Base-by-base conservation (phyloP, 495 filamentous ascomycete species). In the Tuber magnatum region DNA sequence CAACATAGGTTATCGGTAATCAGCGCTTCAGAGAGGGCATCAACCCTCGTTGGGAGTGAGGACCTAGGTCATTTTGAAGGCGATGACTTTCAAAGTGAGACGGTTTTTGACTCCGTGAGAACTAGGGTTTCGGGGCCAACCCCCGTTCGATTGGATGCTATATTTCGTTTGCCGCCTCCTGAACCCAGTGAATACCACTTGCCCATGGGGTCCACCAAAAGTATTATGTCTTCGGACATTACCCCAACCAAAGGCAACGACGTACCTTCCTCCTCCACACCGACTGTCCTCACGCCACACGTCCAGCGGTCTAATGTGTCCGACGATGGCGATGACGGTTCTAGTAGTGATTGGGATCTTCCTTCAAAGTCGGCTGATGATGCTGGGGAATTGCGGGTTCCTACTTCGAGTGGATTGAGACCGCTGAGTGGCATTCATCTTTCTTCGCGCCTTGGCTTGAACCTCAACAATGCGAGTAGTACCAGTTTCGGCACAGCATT, bases 71-170 rank as follows among this genome's bases (percentile, higher is more conserved):
- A 91, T 24, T 93, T 94, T 72, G 94, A 97, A 77, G 92, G 96
- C 72, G 94, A 97, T 73, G 94, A 97, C 80, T 90, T 92, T 74
- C 88, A 92, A 84, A 97, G 92, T 79, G 95, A 97, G 78, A 94
- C 92, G 9, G 89, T 94, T 69, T 98, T 92, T 84, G 95, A 98
- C 83, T 97, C 94, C 24, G 85, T 95, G 76, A 90, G 93, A 74
- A 97, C 94, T 14, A 88, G 91, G 71, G 89, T 90, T 39, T 96
- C 94, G 10, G 89, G 82, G 70, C 70, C 77, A 9, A 81, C 79
- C 28, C 81, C 81, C 12, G 75, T 82, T 35, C 90, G 91, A 5
- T 87, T 97, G 41, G 93, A 97, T 74, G 91, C 89, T 3, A 93
- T 97, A 85, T 97, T 97, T 84, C 90, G 97, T 83, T 90, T 92